Base-by-base conservation (phyloP, 192 early-diverging fungal species). In the Rhizophagus prolifer region DNA sequence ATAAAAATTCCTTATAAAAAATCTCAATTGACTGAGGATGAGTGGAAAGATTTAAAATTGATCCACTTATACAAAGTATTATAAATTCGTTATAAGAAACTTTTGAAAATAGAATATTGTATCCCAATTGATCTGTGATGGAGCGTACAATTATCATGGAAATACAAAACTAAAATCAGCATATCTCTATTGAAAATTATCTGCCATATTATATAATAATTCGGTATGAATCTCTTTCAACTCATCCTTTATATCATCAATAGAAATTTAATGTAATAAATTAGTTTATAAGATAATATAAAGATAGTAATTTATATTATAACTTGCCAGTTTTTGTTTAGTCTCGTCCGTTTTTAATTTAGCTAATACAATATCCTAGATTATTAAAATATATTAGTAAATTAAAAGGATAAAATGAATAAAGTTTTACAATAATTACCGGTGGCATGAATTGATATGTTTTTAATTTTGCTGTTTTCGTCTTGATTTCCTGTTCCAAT, bases 11-110 rank as follows among this genome's bases (percentile, higher is more conserved):
- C 81, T 0, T 83, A 79, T 14, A 85, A 79, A 30, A 81, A 83
- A 76, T 86, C 83, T 30, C 82, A 87, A 54, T 72, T 88, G 30
- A 82, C 78, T 75, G 87, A 88, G 41, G 87, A 86, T 76, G 86
- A 88, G 50, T 26, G 84, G 8, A 86, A 86, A 44, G 86, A 86
- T 9, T 81, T 88, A 34, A 84, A 83, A 58, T 79, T 85, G 47
- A 82, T 90, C 19, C 87, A 90, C 64, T 60, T 88, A n/a, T 90
- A 90, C 66, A 81, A 82, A 78, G 87, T 89, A 61, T 23, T 23
- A 44, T 44, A 44, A 9, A 12, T 12, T 12, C 6, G 4, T 4
- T 38, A 38, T 7, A 38, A 38, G 31, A 31, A 31, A 31, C 31
- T 38, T 38, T 38, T 38, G 36, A 38, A 38, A 38, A 38, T 38